Base-by-base conservation (phyloP, 129 eudicot genomes). In the Ambrosia trifida region DNA sequence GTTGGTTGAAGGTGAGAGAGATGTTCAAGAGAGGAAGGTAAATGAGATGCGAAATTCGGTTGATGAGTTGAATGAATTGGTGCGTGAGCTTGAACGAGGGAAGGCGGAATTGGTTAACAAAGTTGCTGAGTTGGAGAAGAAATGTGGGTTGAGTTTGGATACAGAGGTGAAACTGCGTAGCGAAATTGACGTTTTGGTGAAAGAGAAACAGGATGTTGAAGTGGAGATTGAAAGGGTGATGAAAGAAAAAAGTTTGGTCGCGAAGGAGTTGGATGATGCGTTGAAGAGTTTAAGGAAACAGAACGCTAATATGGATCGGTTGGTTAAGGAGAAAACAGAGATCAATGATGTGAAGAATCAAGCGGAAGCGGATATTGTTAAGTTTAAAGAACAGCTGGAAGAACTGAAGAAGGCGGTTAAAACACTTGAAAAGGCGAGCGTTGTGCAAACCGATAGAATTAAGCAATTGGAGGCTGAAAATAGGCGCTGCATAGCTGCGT, bases 51-150 rank as follows among this genome's bases (percentile, higher is more conserved):
- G 82, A 56, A 49, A 18, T 24, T 64, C 14, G 24, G 92, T 89
- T 52, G 51, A 49, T 45, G 69, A 18, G 46, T 74, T 89, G 47
- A 83, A 79, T 62, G 83, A 68, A 57, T 68, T 69, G 61, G 88
- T 92, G 24, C 12, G 28, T 18, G 69, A 35, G 70, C 72, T 93
- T 78, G 60, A 56, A 46, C 78, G 61, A 41, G 88, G 77, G 76
- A 90, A 74, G 56, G 78, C 67, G 17, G 66, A 43, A 30, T 76
- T 86, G 78, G 46, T 76, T 14, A 66, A 1, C 10, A 44, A 64
- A 60, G 79, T 89, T 74, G 75, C 43, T 11, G 86, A 69, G 49
- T 78, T 89, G 90, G 92, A 87, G 80, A 80, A 63, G 80, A 81
- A 54, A 53, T 69, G 76, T 62, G 53, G 28, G 33, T 81, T 38